Evolutionary conservation across 2,329 filamentous ascomycete species (phyloP), one percentile per base, ranked within the genome.

Genomic region (Colletotrichum gigasporum): DNA sequence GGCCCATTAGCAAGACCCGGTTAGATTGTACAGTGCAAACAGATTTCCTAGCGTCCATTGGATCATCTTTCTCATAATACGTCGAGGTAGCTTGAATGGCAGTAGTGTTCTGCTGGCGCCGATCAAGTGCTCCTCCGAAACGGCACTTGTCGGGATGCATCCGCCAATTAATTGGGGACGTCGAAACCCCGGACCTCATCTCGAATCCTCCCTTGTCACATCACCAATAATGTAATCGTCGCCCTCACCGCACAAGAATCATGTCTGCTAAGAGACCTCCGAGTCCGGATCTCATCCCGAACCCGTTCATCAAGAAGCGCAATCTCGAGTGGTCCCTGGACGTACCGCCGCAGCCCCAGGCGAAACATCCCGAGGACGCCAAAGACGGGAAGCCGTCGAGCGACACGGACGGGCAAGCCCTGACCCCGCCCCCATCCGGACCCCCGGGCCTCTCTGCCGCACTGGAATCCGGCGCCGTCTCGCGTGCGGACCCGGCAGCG

Each of bases 241-340:
- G 35, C 9, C 35, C n/a, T 39, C 22, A 9, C 4, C 4, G 3
- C 8, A 5, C 20, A 14, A 45, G 20, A 9, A 34, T 5, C 32
- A 75, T 76, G 73, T 58, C 69, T 9, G 52, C 61, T 8, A 80
- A 80, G 57, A 72, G 75, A 18, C 70, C 68, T 18, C 59, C 62
- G 24, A 76, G 74, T 56, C 74, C 75, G 2, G 66, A 70, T 20
- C 69, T 83, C 52, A 78, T 83, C 8, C 65, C 76, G 2, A 83
- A 83, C 52, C 80, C 82, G 1, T 80, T 82, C 63, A 77, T 83
- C 65, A 84, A 84, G 70, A 81, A 78, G 65, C 73, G 74, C 20
- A 83, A 84, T 63, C 73, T 82, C 5, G 67, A 76, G 68, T 84
- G 81, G 82, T 77, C 72, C 5, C 68, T 82, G 10, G 69, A 74